Evolutionary conservation across 495 filamentous ascomycete species (phyloP).

Genomic region (Glonium stellatum): DNA sequence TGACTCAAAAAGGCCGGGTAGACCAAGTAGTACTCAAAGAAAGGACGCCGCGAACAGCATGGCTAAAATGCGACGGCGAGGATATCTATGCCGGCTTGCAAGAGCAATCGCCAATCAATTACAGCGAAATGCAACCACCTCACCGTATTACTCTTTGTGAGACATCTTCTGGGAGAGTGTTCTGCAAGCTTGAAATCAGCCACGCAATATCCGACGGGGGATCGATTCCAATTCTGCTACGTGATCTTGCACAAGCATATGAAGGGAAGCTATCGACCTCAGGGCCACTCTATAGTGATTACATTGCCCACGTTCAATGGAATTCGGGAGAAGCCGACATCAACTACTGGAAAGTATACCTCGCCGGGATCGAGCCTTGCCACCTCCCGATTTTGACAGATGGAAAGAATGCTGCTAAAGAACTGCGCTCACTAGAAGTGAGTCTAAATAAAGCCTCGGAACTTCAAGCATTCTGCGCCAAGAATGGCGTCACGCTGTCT

Average conservation of each 20-base stretch:
- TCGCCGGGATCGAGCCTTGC: conserved; percentile 45
- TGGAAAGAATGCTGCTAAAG: too few relatives aligned
- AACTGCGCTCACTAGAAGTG: too few relatives aligned
- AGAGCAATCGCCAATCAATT: conserved; percentile 36
- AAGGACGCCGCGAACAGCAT: conserved; percentile 39
- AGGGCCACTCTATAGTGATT: conserved; percentile 49
- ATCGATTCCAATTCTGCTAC: conserved; percentile 44
- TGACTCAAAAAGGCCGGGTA: conserved; percentile 45
- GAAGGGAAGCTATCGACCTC: conserved; percentile 35
- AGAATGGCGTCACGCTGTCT: conserved; percentile 17
- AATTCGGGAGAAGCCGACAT: conserved; percentile 38
- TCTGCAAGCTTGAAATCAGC: conserved; percentile 51
- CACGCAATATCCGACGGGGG: conserved; percentile 48
- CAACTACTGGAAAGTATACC: conserved; percentile 49
- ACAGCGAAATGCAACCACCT: conserved; percentile 24
- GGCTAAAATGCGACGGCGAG: too few relatives aligned
- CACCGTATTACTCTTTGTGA: conserved; percentile 47
- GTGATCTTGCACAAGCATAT: conserved; percentile 46
- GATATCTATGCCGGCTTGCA: too few relatives aligned
- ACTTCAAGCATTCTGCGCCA: conserved; percentile 5
- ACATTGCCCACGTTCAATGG: conserved; percentile 45
- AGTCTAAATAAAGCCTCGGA: too few relatives aligned
- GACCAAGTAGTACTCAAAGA: conserved; percentile 49
- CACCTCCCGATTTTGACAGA: conserved; percentile 39
- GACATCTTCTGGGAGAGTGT: conserved; percentile 36